Evolutionary conservation across 148 eudicot species (phyloP), one percentile per base, ranked within the genome.

Genomic region (Dysphania ambrosioides): DNA sequence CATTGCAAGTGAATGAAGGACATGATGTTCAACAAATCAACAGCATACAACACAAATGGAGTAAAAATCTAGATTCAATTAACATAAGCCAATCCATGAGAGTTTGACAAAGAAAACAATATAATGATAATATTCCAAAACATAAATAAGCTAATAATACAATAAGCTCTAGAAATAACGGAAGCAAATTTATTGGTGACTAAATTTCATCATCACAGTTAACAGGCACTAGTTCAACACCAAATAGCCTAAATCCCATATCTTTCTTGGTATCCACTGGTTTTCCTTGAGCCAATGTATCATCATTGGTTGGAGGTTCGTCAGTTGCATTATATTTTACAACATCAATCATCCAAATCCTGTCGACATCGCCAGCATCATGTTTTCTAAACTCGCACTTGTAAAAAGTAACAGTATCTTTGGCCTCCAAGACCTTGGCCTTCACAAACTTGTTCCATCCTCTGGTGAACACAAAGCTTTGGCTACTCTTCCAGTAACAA

Each of bases 391-490:
- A 35, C 68, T 85, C 72, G 47, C 78, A 78, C 23, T 1, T 32
- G 42, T 74, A 82, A 49, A 87, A 87, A 8, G 32, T 55, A 23
- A 85, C 83, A 64, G 56, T 53, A 31, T 85, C 90, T 65, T 83
- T 81, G 0, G 75, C 76, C 40, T 81, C 82, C 57, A 87, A 61
- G 0, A 42, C 75, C 70, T 85, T 87, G 1, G 71, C 90, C 79
- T 63, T 87, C 13, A 85, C 86, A 72, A 87, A 87, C 72, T 72
- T 67, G 77, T 79, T 87, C 90, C 90, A 87, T 15, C 90, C 90
- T 71, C 82, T 81, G 0, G 88, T 87, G 34, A 87, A 85, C 32
- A 84, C 87, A 32, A 13, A 87, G 38, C 90, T 87, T 35, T 85
- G 85, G 59, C 90, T 84, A 62, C 90, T 84, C 44, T 77, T 78